These are phyloP conservation scores for Acanthamoeba triangularis DNA, from an alignment of 208 protist genomes.

Conservation along the genomic window DNA sequence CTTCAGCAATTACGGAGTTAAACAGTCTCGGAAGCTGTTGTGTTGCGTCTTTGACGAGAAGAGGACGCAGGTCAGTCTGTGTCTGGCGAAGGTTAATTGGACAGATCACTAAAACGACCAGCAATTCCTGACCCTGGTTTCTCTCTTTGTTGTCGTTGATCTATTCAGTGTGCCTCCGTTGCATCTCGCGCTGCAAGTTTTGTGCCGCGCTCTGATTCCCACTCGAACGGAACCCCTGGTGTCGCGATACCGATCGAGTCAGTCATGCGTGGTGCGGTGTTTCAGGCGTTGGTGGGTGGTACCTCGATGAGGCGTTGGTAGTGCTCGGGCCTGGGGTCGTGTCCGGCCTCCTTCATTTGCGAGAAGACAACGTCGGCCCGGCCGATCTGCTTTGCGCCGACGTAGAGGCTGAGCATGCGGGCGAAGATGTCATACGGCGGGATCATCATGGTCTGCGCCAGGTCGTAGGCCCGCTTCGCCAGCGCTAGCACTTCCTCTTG, in stretches of 20 bases:
- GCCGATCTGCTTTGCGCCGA: background rate
- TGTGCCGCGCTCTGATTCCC: background rate
- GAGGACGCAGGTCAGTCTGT: too few relatives aligned
- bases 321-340: background rate
- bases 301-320: background rate
- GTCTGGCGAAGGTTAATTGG: too few relatives aligned
- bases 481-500: background rate
- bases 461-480: background rate
- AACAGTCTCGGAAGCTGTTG: too few relatives aligned
- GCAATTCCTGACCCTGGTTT: too few relatives aligned
- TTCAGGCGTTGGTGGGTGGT: background rate
- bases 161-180: too few relatives aligned
- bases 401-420: background rate
- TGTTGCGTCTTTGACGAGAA: too few relatives aligned
- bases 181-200: background rate
- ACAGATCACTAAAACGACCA: too few relatives aligned
- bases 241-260: background rate
- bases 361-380: background rate
- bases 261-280: background rate
- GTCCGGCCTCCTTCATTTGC: background rate
- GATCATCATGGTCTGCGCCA: background rate
- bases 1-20: background rate
- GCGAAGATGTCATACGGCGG: background rate
- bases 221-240: background rate
- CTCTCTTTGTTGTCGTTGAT: background rate